phyloP scores from a whole-genome alignment of 2,329 filamentous ascomycete genomes.

The Endothia cerciana region DNA sequence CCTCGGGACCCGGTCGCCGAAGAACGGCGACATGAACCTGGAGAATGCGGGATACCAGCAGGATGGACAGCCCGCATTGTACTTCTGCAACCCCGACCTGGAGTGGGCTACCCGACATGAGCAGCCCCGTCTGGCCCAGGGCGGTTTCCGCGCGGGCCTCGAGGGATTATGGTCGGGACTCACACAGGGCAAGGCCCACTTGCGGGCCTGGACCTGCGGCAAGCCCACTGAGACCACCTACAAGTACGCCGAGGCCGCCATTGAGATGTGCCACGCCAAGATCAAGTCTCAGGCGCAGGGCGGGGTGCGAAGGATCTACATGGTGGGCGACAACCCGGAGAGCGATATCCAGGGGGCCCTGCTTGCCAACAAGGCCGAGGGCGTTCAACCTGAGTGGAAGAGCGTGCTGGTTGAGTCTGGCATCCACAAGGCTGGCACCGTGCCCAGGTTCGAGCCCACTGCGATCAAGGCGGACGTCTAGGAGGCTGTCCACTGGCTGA shows the following conservation, averaged over 20 bases:
- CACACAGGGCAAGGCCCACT: constrained; percentile 43
- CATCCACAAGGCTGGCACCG: constrained; percentile 53
- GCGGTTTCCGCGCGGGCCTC: constrained; percentile 68
- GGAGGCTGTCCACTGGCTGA: constrained; percentile 67
- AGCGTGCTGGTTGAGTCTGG: constrained; percentile 71
- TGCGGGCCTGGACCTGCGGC: constrained; percentile 63
- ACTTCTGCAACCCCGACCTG: constrained; percentile 73
- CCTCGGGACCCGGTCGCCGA: constrained; percentile 63
- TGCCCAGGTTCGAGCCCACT: constrained; percentile 58
- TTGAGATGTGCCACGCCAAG: constrained; percentile 41
- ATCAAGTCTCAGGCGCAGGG: constrained; percentile 23
- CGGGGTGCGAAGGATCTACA: constrained; percentile 62
- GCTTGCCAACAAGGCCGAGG: constrained; percentile 5
- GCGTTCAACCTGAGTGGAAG: constrained; percentile 61
- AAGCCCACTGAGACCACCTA: constrained; percentile 69
- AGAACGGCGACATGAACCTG: constrained; percentile 53
- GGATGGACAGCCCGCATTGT: constrained; percentile 67
- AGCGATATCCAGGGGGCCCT: constrained; percentile 69
- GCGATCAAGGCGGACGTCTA: constrained; percentile 63
- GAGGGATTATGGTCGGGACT: constrained; percentile 64
- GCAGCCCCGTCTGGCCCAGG: constrained; percentile 70
- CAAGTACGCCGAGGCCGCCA: constrained; percentile 65
- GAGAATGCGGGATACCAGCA: constrained; percentile 46
- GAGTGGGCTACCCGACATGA: constrained; percentile 70
- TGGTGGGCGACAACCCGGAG: constrained; percentile 72